phyloP scores from a whole-genome alignment of 2,329 filamentous ascomycete species.

The Verticillium nubilum region DNA sequence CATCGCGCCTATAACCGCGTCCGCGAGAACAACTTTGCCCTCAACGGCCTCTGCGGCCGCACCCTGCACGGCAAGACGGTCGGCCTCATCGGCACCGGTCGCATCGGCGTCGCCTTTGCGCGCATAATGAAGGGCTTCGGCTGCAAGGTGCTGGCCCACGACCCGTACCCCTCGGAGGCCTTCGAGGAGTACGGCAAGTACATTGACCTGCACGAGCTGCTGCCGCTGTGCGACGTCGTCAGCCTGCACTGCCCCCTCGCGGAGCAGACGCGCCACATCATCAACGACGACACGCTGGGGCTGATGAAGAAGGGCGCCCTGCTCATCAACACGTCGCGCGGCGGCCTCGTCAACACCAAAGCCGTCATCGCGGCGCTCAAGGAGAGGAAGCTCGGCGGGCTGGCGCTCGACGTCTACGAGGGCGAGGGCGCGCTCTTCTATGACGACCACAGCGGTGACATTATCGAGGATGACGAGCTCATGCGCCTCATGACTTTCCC shows the following conservation, averaged over 20 bases:
- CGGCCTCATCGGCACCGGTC: conserved; percentile 59
- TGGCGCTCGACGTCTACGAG: conserved; percentile 66
- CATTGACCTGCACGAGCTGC: conserved; percentile 46
- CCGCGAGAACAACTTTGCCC: conserved; percentile 62
- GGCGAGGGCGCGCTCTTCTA: conserved; percentile 60
- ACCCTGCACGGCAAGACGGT: conserved; percentile 62
- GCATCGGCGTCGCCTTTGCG: conserved; percentile 58
- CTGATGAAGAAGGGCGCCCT: conserved; percentile 26
- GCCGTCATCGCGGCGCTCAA: conserved; percentile 59
- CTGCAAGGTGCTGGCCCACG: conserved; percentile 55
- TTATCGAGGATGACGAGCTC: conserved; percentile 61
- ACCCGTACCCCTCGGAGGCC: conserved; percentile 46
- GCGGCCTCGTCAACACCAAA: conserved; percentile 55
- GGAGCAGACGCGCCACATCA: conserved; percentile 47
- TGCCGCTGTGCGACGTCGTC: conserved; percentile 54
- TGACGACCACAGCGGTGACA: conserved; percentile 57
- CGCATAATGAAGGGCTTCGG: conserved; percentile 61
- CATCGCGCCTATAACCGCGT: conserved; percentile 65
- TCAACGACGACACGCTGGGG: conserved; percentile 23
- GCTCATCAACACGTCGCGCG: conserved; percentile 64
- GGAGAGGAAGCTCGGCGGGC: conserved; percentile 50
- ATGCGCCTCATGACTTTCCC: conserved; percentile 64
- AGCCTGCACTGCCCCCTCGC: conserved; percentile 63
- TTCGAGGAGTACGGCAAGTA: conserved; percentile 48
- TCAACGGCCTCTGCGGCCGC: conserved; percentile 57